Percentiles rank a stretch among this genome's conserved stretches.
Conservation (phyloP, 2,329 filamentous ascomycete species). For the Fusarium phyllophilum region DNA sequence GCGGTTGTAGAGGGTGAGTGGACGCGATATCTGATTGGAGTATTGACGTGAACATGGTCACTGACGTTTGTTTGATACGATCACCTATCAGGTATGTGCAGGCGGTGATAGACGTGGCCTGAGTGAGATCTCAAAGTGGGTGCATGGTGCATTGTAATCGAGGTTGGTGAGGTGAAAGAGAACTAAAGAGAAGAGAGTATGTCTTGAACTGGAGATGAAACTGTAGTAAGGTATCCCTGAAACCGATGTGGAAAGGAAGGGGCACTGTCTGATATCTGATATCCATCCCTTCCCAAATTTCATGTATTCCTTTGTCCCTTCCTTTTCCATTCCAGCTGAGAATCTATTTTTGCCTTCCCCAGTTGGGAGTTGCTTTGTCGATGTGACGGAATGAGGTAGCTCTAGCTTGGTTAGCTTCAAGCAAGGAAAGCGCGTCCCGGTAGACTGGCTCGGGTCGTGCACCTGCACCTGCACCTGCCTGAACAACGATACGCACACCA, state of each 20-base stretch:
- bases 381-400: background rate
- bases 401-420: background rate
- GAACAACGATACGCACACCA: conserved; percentile 11
- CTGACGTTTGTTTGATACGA: conserved; percentile 5
- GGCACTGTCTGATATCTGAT: background rate
- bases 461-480: conserved; percentile 5
- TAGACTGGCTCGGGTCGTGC: conserved; percentile 21
- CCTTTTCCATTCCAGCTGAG: conserved; percentile 8
- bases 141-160: background rate
- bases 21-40: conserved; percentile 20
- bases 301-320: conserved; percentile 1
- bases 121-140: conserved; percentile 1
- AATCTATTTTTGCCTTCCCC: conserved; percentile 5
- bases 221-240: conserved; percentile 20
- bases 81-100: background rate
- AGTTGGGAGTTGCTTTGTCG: conserved; percentile 2
- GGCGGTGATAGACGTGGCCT: background rate
- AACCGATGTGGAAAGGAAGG: conserved; percentile 15
- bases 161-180: conserved; percentile 7
- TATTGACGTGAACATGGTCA: background rate
- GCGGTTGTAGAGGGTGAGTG: conserved; percentile 26
- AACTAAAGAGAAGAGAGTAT: background rate
- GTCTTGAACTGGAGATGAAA: conserved; percentile 28
- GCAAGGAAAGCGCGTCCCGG: conserved; percentile 27
- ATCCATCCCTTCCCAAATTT: conserved; percentile 2